Conservation (phyloP, 169 alveolate genomes). For the Cryptosporidium baileyi region DNA sequence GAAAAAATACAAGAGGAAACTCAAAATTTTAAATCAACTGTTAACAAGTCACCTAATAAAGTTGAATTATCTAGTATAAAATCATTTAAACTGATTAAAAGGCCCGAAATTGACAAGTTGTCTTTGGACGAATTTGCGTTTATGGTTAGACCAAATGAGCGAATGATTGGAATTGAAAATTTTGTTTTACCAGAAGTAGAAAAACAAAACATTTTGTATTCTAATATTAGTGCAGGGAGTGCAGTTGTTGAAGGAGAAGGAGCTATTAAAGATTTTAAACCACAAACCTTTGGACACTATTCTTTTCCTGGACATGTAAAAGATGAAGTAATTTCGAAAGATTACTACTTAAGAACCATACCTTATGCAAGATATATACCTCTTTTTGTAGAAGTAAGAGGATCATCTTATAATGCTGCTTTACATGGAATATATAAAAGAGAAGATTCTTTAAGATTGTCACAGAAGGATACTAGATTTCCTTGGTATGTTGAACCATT, state of each 20-base stretch:
- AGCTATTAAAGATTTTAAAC: conserved; percentile 20
- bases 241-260: conserved; percentile 40
- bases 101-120: conserved; percentile 17
- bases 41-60: conserved; percentile 40
- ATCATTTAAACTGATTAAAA: conserved; percentile 36
- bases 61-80: conserved; percentile 40
- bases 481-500: conserved; percentile 67
- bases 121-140: conserved; percentile 48
- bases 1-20: neutral
- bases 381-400: conserved; percentile 38
- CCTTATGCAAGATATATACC: conserved; percentile 56
- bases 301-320: conserved; percentile 51
- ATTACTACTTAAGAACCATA: conserved; percentile 19
- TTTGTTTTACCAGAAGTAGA: conserved; percentile 45
- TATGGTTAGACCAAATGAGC: conserved; percentile 66
- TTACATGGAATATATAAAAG: conserved; percentile 61
- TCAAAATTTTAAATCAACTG: neutral
- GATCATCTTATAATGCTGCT: conserved; percentile 63
- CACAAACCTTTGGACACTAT: conserved; percentile 31
- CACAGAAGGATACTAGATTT: conserved; percentile 5
- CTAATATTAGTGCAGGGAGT: conserved; percentile 52
- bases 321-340: conserved; percentile 49
- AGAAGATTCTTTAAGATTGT: conserved; percentile 39
- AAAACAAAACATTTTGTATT: neutral
- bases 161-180: conserved; percentile 62